Evolutionary conservation across 805 yeast species (phyloP), one percentile per base, ranked within the genome.

Genomic region (Lachancea quebecensis): DNA sequence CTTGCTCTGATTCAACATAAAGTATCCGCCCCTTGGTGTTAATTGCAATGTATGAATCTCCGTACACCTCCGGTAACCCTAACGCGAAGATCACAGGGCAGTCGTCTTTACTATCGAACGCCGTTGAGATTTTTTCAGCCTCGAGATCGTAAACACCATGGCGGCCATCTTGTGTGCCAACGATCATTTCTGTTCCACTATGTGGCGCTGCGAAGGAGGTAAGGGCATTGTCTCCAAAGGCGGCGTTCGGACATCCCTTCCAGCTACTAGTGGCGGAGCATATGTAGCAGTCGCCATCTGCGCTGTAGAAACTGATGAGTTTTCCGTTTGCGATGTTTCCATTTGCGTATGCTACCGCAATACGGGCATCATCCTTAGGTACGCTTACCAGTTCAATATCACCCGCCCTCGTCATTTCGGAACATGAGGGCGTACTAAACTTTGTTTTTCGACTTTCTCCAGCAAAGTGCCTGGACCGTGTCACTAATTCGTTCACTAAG

Each of bases 361-460:
- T 18, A 35, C 5, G 43, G 32, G 18, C 37, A 7, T 8, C n/a
- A 15, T 9, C 33, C 10, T 12, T n/a, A 2, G 34, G 16, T 16
- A 14, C 25, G 33, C 8, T 30, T 14, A 15, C 18, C 35, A 2
- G 34, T 7, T 10, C 14, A 6, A 17, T 12, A 2, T 44, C 44
- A 34, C 50, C 51, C 15, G 50, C 59, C 46, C 50, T 44, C 10
- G 53, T 15, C 35, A 52, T 45, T 37, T 48, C 42, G 10, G 53
- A 52, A 9, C 44, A 45, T 17, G 47, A 44, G 10, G 55, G 35
- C 12, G 45, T 7, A 5, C 21, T 29, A 25, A 33, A 27, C 27
- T 39, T 36, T 14, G n/a, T 35, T 15, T 40, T 39, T 4, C 42
- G 41, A 25, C 40, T 46, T 7, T 41, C 44, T 12, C 34, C 28